Evolutionary conservation across 768 basidiomycete species (phyloP).

Genomic region (Psilocybe sp.): DNA sequence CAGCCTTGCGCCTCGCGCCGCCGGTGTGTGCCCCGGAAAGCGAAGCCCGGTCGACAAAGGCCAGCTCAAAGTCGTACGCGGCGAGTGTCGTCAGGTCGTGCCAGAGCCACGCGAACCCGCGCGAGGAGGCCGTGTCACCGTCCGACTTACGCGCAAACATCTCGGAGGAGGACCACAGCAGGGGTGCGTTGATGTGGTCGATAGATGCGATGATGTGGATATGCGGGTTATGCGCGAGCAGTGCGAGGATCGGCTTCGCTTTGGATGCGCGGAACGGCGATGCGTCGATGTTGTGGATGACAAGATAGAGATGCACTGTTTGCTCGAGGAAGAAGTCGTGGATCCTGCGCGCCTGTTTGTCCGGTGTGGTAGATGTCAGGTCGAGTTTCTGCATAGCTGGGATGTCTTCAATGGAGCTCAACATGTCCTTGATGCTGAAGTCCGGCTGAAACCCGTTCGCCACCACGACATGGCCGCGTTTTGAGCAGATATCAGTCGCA

Average conservation of each 20-base stretch:
- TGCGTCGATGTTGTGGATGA: slow-evolving; percentile 89
- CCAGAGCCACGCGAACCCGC: slow-evolving; percentile 78
- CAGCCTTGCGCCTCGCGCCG: slow-evolving; percentile 31
- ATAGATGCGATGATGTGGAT: slow-evolving; percentile 85
- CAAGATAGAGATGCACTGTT: slow-evolving; percentile 59
- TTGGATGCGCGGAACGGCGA: slow-evolving; percentile 63
- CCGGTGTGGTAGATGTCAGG: slow-evolving; percentile 38
- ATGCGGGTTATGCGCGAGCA: slow-evolving; percentile 68
- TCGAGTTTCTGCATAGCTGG: slow-evolving; percentile 38
- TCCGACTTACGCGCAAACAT: slow-evolving; percentile 49
- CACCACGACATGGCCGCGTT: slow-evolving; percentile 69
- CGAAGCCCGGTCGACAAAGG: slow-evolving; percentile 61
- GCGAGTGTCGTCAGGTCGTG: slow-evolving; percentile 87
- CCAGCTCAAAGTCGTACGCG: slow-evolving; percentile 78
- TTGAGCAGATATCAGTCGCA: slow-evolving; percentile 53
- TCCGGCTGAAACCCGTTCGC: slow-evolving; percentile 77
- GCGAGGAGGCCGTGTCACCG: slow-evolving; percentile 21
- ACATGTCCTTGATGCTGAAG: slow-evolving; percentile 65
- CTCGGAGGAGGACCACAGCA: slow-evolving; percentile 80
- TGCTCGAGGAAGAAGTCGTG: slow-evolving; percentile 56
- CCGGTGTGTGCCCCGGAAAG: slow-evolving; percentile 51
- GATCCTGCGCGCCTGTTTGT: slow-evolving; percentile 64
- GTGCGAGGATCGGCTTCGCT: slow-evolving; percentile 62
- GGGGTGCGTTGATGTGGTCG: slow-evolving; percentile 82
- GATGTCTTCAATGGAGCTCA: slow-evolving; percentile 56